Evolutionary conservation across 192 early-diverging fungal genomes (phyloP).

Genomic region (Entomortierella beljakovae): DNA sequence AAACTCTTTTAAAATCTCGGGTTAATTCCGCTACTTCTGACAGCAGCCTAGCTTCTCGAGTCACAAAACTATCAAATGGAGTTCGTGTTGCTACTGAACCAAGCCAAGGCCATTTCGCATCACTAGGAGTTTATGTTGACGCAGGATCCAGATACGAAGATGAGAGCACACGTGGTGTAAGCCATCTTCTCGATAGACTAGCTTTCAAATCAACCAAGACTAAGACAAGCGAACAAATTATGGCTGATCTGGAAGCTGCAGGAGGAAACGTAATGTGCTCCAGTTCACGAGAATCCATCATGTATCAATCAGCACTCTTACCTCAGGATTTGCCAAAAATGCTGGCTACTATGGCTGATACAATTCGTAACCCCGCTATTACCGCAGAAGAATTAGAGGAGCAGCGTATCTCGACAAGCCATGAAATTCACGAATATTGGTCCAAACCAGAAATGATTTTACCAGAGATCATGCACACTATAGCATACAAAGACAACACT

Average conservation of each 20-base stretch:
- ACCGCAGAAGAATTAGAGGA: constrained; percentile 84
- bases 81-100: constrained; percentile 86
- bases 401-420: constrained; percentile 79
- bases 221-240: constrained; percentile 74
- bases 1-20: constrained; percentile 6
- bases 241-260: constrained; percentile 83
- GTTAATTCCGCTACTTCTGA: background rate
- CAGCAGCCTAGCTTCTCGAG: constrained; percentile 31
- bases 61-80: constrained; percentile 92
- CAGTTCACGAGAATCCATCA: constrained; percentile 91
- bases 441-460: constrained; percentile 87
- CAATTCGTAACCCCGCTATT: constrained; percentile 81
- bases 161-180: constrained; percentile 71
- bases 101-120: constrained; percentile 89
- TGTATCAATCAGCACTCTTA: constrained; percentile 95
- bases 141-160: constrained; percentile 92
- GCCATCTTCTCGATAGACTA: constrained; percentile 91
- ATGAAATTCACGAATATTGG: constrained; percentile 91
- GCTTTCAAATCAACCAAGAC: constrained; percentile 93
- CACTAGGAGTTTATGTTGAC: constrained; percentile 91
- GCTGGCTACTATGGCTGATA: constrained; percentile 82
- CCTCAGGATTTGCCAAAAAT: constrained; percentile 80
- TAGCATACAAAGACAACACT: constrained; percentile 82
- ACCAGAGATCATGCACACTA: constrained; percentile 88
- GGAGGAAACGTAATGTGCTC: constrained; percentile 94